Evolutionary conservation across 805 yeast species (phyloP).

Genomic region (Yarrowia yakushimensis): DNA sequence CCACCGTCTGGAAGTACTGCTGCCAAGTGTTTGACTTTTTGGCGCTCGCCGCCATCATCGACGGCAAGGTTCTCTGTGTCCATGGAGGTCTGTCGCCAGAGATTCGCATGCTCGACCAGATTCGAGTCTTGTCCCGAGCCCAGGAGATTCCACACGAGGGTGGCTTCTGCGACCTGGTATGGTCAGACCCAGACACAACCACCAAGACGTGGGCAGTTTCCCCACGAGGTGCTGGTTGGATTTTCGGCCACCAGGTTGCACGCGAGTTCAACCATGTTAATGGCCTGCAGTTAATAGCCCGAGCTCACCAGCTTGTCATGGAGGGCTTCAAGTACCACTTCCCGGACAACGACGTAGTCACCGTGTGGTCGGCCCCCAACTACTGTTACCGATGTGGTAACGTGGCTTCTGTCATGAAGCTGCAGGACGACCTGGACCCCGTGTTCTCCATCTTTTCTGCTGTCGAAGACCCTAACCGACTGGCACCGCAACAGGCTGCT

Average conservation of each 20-base stretch:
- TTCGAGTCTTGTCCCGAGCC: conserved; percentile 67
- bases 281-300: conserved; percentile 79
- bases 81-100: conserved; percentile 93
- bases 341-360: conserved; percentile 92
- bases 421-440: conserved; percentile 81
- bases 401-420: conserved; percentile 97
- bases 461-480: conserved; percentile 44
- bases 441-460: conserved; percentile 93
- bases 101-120: conserved; percentile 64
- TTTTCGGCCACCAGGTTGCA: conserved; percentile 90
- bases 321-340: conserved; percentile 97
- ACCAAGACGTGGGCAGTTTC: conserved; percentile 93
- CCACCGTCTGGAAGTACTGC: conserved; percentile 77
- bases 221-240: conserved; percentile 98
- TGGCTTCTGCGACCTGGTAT: conserved; percentile 88
- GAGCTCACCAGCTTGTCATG: conserved; percentile 98
- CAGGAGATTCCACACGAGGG: conserved; percentile 89
- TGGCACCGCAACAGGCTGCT: conserved; percentile 32
- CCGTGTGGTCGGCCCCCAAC: conserved; percentile 98
- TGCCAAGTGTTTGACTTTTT: conserved; percentile 79
- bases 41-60: conserved; percentile 82
- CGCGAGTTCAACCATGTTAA: conserved; percentile 95
- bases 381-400: conserved; percentile 97
- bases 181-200: conserved; percentile 98
- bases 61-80: conserved; percentile 76